Conservation (phyloP, 2,329 filamentous ascomycete genomes). For the Penicillium vulpinum region DNA sequence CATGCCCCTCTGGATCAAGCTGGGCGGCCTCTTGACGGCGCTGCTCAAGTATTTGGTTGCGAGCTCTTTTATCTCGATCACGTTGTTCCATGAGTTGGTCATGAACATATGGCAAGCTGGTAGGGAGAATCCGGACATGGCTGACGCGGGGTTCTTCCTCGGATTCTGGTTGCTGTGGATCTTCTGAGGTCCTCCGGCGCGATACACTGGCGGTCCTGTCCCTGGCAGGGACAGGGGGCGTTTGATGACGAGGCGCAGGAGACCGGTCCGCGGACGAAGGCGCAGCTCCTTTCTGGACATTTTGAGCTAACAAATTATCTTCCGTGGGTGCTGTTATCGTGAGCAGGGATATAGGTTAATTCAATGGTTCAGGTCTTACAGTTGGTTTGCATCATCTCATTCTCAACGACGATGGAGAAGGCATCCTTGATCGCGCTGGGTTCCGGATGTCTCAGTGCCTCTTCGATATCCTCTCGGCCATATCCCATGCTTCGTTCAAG, state of each 20-base stretch:
- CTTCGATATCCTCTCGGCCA: conserved; percentile 89
- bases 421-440: conserved; percentile 98
- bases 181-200: conserved; percentile 26
- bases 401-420: conserved; percentile 96
- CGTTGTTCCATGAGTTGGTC: conserved; percentile 77
- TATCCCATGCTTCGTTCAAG: conserved; percentile 98
- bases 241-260: conserved; percentile 23
- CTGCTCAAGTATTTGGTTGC: conserved; percentile 48
- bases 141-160: conserved; percentile 62
- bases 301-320: conserved; percentile 33
- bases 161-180: conserved; percentile 25
- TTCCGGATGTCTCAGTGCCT: conserved; percentile 86
- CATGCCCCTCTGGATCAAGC: conserved; percentile 23
- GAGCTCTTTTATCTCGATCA: conserved; percentile 33
- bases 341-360: conserved; percentile 1
- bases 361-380: conserved; percentile 60
- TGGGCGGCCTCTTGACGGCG: conserved; percentile 33
- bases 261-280: conserved; percentile 33
- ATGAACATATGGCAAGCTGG: conserved; percentile 86
- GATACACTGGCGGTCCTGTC: conserved; percentile 29
- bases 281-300: conserved; percentile 24
- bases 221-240: conserved; percentile 18
- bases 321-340: conserved; percentile 37
- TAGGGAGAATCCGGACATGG: conserved; percentile 89
- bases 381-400: conserved; percentile 93